These are phyloP conservation scores for Arxiozyma telluris DNA, from an alignment of 1,139 yeast species.

Conservation along the genomic window DNA sequence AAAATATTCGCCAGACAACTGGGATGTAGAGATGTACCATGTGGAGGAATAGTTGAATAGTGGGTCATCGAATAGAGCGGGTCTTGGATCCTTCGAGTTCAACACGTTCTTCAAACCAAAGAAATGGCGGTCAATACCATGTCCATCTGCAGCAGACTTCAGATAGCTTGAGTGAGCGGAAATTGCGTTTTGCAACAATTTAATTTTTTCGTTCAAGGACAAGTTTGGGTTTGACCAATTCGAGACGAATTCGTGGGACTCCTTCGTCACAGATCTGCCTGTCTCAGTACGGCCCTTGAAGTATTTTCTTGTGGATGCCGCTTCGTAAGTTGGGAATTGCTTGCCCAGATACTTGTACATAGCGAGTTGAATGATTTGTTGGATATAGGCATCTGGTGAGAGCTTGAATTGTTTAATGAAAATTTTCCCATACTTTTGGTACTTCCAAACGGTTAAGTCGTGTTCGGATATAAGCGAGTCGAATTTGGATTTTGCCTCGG, in stretches of 20 bases:
- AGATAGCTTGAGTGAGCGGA: slow-evolving; percentile 69
- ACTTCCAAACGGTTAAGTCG: slow-evolving; percentile 59
- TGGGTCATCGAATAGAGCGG: slow-evolving; percentile 74
- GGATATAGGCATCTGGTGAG: slow-evolving; percentile 73
- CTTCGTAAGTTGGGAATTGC: slow-evolving; percentile 86
- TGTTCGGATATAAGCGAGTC: slow-evolving; percentile 43
- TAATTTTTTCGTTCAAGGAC: slow-evolving; percentile 49
- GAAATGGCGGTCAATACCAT: slow-evolving; percentile 90
- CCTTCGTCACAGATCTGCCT: slow-evolving; percentile 77
- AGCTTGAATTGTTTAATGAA: slow-evolving; percentile 59
- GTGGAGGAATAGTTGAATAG: slow-evolving; percentile 63
- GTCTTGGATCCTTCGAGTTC: slow-evolving; percentile 41
- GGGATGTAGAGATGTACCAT: slow-evolving; percentile 88
- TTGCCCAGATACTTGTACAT: slow-evolving; percentile 74
- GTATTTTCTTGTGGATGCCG: slow-evolving; percentile 87
- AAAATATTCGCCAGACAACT: slow-evolving; percentile 77
- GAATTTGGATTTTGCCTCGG: slow-evolving; percentile 48
- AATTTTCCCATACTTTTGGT: slow-evolving; percentile 62
- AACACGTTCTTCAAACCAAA: slow-evolving; percentile 78
- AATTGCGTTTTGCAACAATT: slow-evolving; percentile 64
- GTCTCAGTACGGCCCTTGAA: slow-evolving; percentile 95
- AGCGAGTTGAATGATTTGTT: slow-evolving; percentile 68
- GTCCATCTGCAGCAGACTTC: slow-evolving; percentile 72
- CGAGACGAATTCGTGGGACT: slow-evolving; percentile 62
- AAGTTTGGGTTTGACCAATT: slow-evolving; percentile 62